Evolutionary conservation across 805 yeast species (phyloP), one percentile per base, ranked within the genome.

Genomic region (Cyberlindnera euphorbiiphila): DNA sequence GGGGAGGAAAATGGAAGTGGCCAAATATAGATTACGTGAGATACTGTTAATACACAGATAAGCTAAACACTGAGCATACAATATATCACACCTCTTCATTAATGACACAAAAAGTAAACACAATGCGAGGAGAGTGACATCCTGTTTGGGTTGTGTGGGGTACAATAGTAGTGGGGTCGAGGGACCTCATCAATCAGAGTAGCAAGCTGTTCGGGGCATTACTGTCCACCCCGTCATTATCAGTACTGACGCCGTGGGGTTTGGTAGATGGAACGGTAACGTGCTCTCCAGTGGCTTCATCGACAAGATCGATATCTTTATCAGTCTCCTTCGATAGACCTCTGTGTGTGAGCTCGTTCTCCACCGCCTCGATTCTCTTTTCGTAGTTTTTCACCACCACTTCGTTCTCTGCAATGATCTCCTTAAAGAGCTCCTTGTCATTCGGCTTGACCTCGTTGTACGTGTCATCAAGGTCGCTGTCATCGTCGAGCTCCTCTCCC

Each of bases 341-440:
- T 39, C 85, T 61, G 36, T 56, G 53, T n/a, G 50, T 44, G 17
- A 78, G 59, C 51, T 81, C 85, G 14, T 61, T 53, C 22, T 67
- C 63, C 14, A 80, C 51, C 0, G 68, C 66, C 3, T 57, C 61
- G 4, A 78, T 51, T 41, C 82, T 60, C 25, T 65, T 62, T 9
- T 54, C 41, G 51, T 79, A 81, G 50, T 73, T 78, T 3, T 55
- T 48, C 16, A 80, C 60, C n/a, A 80, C 83, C 3, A 55, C 52
- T 10, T 64, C 58, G 54, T 82, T 82, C 46, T 81, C 89, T 8
- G 53, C 49, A 13, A 79, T 65, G 9, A 80, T 68, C n/a, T 75
- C 81, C 6, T 49, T 54, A 57, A 72, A 81, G 12, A 82, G 51
- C 12, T 60, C 55, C n/a, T 63, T 51, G 50, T 81, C 86, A 10